These are phyloP conservation scores for Elsinoe batatas DNA, from an alignment of 2,329 filamentous ascomycete species.

Conservation along the genomic window DNA sequence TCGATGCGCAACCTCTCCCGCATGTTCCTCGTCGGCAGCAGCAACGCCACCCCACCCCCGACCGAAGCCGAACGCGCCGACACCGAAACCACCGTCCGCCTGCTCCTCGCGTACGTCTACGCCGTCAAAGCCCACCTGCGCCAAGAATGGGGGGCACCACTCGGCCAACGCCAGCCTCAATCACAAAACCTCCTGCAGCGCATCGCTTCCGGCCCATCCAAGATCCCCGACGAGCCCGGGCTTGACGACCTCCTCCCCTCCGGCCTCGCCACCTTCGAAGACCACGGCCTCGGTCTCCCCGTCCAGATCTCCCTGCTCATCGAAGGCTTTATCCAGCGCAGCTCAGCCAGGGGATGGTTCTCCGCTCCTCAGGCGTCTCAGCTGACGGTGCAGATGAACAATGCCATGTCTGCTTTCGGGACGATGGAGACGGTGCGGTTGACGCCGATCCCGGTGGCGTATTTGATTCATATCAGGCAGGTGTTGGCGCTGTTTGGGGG, in stretches of 20 bases:
- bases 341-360: constrained; percentile 48
- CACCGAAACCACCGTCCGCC: constrained; percentile 49
- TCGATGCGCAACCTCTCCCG: constrained; percentile 50
- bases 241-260: constrained; percentile 27
- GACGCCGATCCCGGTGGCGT: constrained; percentile 55
- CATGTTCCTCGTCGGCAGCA: constrained; percentile 40
- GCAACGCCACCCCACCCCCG: constrained; percentile 27
- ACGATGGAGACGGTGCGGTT: constrained; percentile 55
- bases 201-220: constrained; percentile 21
- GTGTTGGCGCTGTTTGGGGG: constrained; percentile 52
- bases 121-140: constrained; percentile 56
- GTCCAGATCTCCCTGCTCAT: constrained; percentile 52
- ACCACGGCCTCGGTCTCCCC: constrained; percentile 49
- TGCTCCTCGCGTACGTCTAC: constrained; percentile 52
- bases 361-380: constrained; percentile 49
- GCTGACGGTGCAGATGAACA: constrained; percentile 49
- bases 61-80: constrained; percentile 42
- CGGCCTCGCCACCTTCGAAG: constrained; percentile 37
- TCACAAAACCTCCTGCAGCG: constrained; percentile 18
- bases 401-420: constrained; percentile 49
- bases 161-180: constrained; percentile 17
- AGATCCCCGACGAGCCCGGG: constrained; percentile 23
- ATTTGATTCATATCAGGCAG: constrained; percentile 56
- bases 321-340: constrained; percentile 50
- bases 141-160: constrained; percentile 48